Percentiles rank a stretch among this genome's conserved stretches.
Conservation (phyloP, 257 asterid species). For the Coffea eugenioides region DNA sequence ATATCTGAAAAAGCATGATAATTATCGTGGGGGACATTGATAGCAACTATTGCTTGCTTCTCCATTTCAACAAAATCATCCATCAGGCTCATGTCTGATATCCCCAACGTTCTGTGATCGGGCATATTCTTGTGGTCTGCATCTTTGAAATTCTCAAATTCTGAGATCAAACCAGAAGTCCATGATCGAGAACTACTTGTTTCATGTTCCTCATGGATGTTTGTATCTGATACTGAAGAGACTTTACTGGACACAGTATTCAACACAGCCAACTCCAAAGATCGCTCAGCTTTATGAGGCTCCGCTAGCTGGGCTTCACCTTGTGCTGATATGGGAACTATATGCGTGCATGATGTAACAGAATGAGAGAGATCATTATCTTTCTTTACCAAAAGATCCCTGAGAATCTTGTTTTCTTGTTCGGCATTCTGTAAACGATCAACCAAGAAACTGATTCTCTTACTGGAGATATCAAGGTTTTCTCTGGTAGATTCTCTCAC, state of each 20-base stretch:
- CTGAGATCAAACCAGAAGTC: slow-evolving; percentile 30
- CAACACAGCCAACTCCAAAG: slow-evolving; percentile 13
- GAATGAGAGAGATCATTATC: slow-evolving; percentile 39
- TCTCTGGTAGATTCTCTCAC: slow-evolving; percentile 20
- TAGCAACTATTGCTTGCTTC: slow-evolving; percentile 79
- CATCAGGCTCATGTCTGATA: slow-evolving; percentile 81
- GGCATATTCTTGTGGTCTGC: slow-evolving; percentile 21
- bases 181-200: slow-evolving; percentile 34
- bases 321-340: slow-evolving; percentile 5
- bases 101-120: slow-evolving; percentile 48
- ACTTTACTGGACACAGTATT: slow-evolving; percentile 26
- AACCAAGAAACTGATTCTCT: slow-evolving; percentile 43
- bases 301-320: slow-evolving; percentile 10
- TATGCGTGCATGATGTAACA: not conserved
- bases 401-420: slow-evolving; percentile 54
- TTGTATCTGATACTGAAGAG: slow-evolving; percentile 26
- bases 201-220: slow-evolving; percentile 24
- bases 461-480: slow-evolving; percentile 29
- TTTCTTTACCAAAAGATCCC: slow-evolving; percentile 47
- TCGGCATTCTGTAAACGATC: slow-evolving; percentile 63
- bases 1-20: slow-evolving; percentile 31
- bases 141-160: slow-evolving; percentile 20
- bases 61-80: slow-evolving; percentile 98
- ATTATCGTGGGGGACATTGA: slow-evolving; percentile 34
- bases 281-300: slow-evolving; percentile 10